phyloP scores from a whole-genome alignment of 257 asterid species.

The Solanum paucissectum region DNA sequence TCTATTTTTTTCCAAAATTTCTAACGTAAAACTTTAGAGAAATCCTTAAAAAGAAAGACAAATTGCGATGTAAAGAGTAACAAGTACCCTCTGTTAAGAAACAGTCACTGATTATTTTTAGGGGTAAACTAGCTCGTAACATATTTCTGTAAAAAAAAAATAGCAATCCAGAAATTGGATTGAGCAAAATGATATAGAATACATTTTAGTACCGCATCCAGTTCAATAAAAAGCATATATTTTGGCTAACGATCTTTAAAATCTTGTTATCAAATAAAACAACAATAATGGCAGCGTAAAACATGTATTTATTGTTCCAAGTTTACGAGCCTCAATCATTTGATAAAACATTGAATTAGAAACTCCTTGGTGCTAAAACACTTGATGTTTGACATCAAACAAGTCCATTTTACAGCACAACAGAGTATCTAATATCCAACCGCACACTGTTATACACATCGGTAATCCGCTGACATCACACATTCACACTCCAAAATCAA shows the following conservation, averaged over 20 bases:
- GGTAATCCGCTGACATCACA: neutral
- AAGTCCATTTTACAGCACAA: neutral
- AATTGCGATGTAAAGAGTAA: neutral
- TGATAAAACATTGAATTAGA: neutral
- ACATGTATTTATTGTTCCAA: neutral
- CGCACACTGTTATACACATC: neutral
- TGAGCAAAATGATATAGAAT: neutral
- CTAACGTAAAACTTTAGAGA: neutral
- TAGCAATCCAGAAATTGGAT: neutral
- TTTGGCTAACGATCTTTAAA: neutral
- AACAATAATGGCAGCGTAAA: neutral
- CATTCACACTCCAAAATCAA: neutral
- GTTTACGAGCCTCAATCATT: neutral
- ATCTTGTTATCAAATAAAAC: neutral
- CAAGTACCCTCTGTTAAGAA: neutral
- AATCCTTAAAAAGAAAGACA: neutral
- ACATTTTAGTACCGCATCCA: neutral
- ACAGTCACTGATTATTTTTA: neutral
- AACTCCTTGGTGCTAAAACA: neutral
- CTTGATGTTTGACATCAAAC: neutral
- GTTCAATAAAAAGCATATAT: neutral
- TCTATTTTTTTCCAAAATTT: neutral
- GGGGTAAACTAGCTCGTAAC: neutral
- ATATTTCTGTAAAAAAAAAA: neutral
- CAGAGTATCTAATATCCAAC: neutral